Base-by-base conservation (phyloP, 2,329 filamentous ascomycete genomes). In the Phyllosticta ampelicida region DNA sequence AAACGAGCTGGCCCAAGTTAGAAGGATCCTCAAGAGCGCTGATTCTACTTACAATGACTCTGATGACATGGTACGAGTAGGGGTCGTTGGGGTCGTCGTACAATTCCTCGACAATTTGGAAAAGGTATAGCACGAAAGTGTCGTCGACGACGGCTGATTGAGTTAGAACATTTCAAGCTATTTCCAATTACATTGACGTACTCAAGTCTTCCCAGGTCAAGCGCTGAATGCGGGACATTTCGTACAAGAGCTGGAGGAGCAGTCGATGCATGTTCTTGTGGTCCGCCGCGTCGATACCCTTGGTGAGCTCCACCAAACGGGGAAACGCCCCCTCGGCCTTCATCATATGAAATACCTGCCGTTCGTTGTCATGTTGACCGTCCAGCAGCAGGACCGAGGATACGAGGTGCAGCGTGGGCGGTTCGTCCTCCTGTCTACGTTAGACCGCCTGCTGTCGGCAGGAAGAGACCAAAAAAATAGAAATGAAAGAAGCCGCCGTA, bases 1-100 rank as follows among this genome's bases (percentile, higher is more conserved):
- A 75, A 26, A 97, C 91, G 65, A 99, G 82, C 89, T 95, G 63
- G 54, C 18, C 18, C 56, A 23, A 50, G 56, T 62, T 48, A 63
- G 21, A 20, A 29, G 29, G 2, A 3, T 16, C 3, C 16, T 18
- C 3, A 9, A 18, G 19, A 3, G 18, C 13, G 77, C 13, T 49
- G 19, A 19, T 16, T 2, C 9, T 8, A 10, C 85, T 70, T 74
- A 95, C 90, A 74, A 99, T 72, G 54, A 97, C 91, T 63, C 91
- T 84, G 67, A 99, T 96, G 51, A 96, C 86, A 5, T 90, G 87
- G 70, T 96, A 97, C 70, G 97, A 92, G 70, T 96, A 99, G 0
- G 92, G 92, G 71, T 97, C 94, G 64, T 90, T 83, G 20, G 83
- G 85, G 71, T 97, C 92, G 69, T 92, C 85, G 6, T 90, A 94